Percentiles rank a stretch among this genome's conserved stretches.
Evolutionary conservation across 108 stramenopile genomes (phyloP).

Genomic region (Fragilariopsis cylindrus): DNA sequence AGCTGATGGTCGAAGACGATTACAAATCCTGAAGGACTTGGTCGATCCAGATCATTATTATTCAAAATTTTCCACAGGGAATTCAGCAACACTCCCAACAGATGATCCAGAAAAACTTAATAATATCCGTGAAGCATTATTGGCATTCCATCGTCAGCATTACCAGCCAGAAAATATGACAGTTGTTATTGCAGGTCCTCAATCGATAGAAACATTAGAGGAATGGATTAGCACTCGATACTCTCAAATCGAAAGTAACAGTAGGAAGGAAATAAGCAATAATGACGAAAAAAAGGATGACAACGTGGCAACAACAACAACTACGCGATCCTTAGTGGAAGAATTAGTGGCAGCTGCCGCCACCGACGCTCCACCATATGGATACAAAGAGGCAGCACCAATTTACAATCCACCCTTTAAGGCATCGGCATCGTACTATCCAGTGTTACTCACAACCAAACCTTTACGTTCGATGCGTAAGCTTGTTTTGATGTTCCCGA

Average conservation of each 20-base stretch:
- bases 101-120: conserved; percentile 48
- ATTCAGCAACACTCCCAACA: conserved; percentile 59
- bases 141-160: conserved; percentile 81
- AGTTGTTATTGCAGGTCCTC: conserved; percentile 78
- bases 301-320: background rate
- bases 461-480: conserved; percentile 69
- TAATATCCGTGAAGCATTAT: conserved; percentile 61
- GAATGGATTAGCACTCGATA: conserved; percentile 68
- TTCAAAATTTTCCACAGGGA: conserved; percentile 87
- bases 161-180: conserved; percentile 81
- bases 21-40: conserved; percentile 82
- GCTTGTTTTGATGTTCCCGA: conserved; percentile 64
- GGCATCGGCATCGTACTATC: conserved; percentile 58
- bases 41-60: conserved; percentile 67
- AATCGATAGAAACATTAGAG: conserved; percentile 75
- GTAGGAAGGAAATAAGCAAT: conserved; percentile 13
- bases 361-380: conserved; percentile 57
- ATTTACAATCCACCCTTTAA: conserved; percentile 52
- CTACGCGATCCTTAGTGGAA: conserved; percentile 38
- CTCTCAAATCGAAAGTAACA: conserved; percentile 42
- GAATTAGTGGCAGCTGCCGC: conserved; percentile 60
- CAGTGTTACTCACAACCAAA: conserved; percentile 63
- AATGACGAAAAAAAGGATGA: conserved; percentile 1
- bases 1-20: conserved; percentile 67
- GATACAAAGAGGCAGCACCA: conserved; percentile 38